Conservation (phyloP, 2,329 filamentous ascomycete genomes). For the Pseudogymnoascus sp. region DNA sequence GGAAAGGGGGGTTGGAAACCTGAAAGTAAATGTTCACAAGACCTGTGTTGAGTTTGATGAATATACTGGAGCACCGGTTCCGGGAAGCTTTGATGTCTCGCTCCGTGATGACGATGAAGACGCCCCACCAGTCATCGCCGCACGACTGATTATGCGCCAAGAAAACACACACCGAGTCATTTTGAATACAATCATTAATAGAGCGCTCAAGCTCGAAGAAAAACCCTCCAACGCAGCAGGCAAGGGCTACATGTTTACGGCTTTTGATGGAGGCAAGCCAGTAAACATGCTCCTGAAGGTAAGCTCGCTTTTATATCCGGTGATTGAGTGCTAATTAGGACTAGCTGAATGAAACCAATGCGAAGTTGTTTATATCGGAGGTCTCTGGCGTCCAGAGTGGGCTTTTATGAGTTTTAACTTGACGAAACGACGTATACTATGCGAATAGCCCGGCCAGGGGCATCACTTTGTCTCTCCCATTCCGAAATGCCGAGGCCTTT, state of each 20-base stretch:
- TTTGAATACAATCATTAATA: conserved; percentile 74
- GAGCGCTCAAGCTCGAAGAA: conserved; percentile 71
- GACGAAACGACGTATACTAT: conserved; percentile 4
- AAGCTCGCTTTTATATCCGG: conserved; percentile 23
- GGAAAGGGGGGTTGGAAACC: conserved; percentile 74
- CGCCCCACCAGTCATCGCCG: conserved; percentile 19
- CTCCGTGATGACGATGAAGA: conserved; percentile 37
- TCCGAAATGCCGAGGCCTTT: neutral
- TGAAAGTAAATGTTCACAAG: conserved; percentile 73
- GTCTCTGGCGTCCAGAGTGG: conserved; percentile 30
- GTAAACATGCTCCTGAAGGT: conserved; percentile 57
- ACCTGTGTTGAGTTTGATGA: conserved; percentile 49
- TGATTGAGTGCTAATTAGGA: conserved; percentile 13
- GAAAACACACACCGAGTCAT: conserved; percentile 83
- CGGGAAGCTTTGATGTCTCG: conserved; percentile 50
- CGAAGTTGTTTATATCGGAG: conserved; percentile 27
- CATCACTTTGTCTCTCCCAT: conserved; percentile 3
- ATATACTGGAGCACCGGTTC: conserved; percentile 37
- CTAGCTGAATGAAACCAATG: conserved; percentile 29
- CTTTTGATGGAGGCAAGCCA: conserved; percentile 51
- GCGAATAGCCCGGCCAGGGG: neutral
- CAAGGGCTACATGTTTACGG: conserved; percentile 62
- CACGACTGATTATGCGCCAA: conserved; percentile 78
- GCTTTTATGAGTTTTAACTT: conserved; percentile 18
- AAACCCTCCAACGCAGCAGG: conserved; percentile 51